These are phyloP conservation scores for Metschnikowia sp. DNA, from an alignment of 805 yeast genomes.

Conservation along the genomic window DNA sequence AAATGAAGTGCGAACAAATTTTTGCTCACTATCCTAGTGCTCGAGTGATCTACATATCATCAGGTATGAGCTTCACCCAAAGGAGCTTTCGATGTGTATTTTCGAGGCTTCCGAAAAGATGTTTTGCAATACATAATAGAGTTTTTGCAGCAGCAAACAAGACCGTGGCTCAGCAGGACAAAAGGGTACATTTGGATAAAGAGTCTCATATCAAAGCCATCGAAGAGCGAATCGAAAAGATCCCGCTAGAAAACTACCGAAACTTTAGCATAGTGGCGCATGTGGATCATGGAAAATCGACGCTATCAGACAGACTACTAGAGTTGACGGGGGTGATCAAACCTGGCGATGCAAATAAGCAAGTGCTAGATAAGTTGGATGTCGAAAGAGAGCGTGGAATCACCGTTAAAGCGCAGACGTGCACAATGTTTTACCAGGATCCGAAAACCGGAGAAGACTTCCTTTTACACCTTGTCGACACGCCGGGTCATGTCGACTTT, in stretches of 20 bases:
- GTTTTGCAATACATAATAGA: background rate
- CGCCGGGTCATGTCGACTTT: slow-evolving; percentile 98
- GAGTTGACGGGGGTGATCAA: slow-evolving; percentile 88
- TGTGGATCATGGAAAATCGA: slow-evolving; percentile 87
- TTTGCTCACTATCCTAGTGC: background rate
- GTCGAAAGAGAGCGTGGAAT: slow-evolving; percentile 96
- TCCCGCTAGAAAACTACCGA: slow-evolving; percentile 80
- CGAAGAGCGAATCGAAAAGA: slow-evolving; percentile 63
- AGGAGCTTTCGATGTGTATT: background rate
- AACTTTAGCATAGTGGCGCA: slow-evolving; percentile 96
- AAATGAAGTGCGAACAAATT: slow-evolving; percentile 9
- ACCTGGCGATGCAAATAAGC: slow-evolving; percentile 64
- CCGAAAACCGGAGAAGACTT: slow-evolving; percentile 65
- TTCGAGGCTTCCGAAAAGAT: background rate
- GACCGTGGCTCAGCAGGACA: slow-evolving; percentile 24
- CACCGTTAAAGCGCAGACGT: slow-evolving; percentile 95
- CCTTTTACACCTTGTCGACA: slow-evolving; percentile 85
- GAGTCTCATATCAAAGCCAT: slow-evolving; percentile 31
- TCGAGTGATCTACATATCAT: background rate
- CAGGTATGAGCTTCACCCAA: background rate
- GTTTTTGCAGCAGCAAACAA: slow-evolving; percentile 10
- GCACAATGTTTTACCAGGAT: slow-evolving; percentile 79
- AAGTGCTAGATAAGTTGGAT: slow-evolving; percentile 85
- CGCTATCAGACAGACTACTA: slow-evolving; percentile 80
- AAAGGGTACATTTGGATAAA: slow-evolving; percentile 26